Evolutionary conservation across 192 early-diverging fungal species (phyloP), one percentile per base, ranked within the genome.

Genomic region (Coemansia sp.): DNA sequence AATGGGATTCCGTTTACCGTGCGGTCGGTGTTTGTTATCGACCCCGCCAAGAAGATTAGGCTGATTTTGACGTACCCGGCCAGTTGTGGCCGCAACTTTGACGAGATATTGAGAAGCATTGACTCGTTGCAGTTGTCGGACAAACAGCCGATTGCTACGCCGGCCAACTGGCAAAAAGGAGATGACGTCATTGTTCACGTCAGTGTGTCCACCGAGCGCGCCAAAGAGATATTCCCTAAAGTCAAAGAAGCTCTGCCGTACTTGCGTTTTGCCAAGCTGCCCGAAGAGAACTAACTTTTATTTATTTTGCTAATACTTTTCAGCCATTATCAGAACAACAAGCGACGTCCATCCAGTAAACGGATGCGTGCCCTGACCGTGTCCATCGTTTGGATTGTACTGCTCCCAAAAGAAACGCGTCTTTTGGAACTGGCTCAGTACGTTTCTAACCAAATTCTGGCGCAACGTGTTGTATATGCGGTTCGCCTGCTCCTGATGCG

Each of bases 301-400:
- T 48, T 19, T 19, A 5, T 46, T 9, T 46, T 46, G 42, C 51
- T 19, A 57, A 63, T 93, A 94, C 48, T 82, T 75, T 58, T 95
- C 93, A 6, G 89, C 86, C 93, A 98, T 95, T 31, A 94, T 91
- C 21, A 91, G 72, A 11, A 90, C 71, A 11, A 94, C 82, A 54
- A 94, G 81, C 42, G 91, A 82, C 0, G 92, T 95, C 95, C 95
- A 98, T 6, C 95, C 95, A 12, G 94, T 96, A 64, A 98, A 98
- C 44, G 95, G 95, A 83, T 94, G 95, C 54, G 91, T 92, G 48
- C 92, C 82, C 62, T 85, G 74, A 0, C 94, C 92, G 34, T 82
- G 53, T 25, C 95, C 95, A 28, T 83, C 86, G 47, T 75, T 72
- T 4, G 87, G 84, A 7, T 86, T 88, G 74, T 95, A 98, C 73